Percentiles rank a stretch among this genome's conserved stretches.
These are phyloP conservation scores for Parietichytrium sp. DNA, from an alignment of 108 stramenopile species.

Conservation along the genomic window DNA sequence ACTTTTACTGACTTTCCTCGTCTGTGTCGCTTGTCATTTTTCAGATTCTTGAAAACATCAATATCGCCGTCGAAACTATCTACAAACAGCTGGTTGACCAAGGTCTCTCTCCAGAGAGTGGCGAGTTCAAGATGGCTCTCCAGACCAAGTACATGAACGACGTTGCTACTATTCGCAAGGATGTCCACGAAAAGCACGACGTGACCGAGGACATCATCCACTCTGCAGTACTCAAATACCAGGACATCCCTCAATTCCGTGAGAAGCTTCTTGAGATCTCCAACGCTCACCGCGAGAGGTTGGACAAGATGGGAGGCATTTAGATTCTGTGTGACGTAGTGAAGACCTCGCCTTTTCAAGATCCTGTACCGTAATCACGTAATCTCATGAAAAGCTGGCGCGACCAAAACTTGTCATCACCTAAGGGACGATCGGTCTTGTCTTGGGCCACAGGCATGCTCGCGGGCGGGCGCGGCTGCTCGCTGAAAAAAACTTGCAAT, in stretches of 20 bases:
- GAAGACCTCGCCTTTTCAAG: no score
- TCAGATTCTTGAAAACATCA: slow-evolving; percentile 13
- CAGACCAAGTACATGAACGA: neutral
- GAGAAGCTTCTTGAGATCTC: slow-evolving; percentile 16
- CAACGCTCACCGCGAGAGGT: slow-evolving; percentile 35
- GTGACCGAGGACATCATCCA: slow-evolving; percentile 25
- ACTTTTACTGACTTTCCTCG: no score
- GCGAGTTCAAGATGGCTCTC: slow-evolving; percentile 20
- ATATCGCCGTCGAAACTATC: slow-evolving; percentile 15
- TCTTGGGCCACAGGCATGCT: no score
- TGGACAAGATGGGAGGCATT: slow-evolving; percentile 30
- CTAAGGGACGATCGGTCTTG: no score
- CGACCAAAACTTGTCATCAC: no score
- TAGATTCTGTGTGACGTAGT: no score
- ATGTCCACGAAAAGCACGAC: slow-evolving; percentile 11
- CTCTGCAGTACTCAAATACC: slow-evolving; percentile 36
- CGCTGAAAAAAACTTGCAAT: no score
- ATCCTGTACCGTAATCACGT: no score
- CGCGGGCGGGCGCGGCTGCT: no score
- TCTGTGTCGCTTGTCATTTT: no score
- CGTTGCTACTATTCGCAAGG: neutral
- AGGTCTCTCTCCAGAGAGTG: neutral
- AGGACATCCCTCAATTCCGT: slow-evolving; percentile 7
- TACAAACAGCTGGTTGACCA: slow-evolving; percentile 8
- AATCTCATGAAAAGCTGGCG: no score